Conservation (phyloP, 1,284 basidiomycete species). For the Xanthoconium separans region DNA sequence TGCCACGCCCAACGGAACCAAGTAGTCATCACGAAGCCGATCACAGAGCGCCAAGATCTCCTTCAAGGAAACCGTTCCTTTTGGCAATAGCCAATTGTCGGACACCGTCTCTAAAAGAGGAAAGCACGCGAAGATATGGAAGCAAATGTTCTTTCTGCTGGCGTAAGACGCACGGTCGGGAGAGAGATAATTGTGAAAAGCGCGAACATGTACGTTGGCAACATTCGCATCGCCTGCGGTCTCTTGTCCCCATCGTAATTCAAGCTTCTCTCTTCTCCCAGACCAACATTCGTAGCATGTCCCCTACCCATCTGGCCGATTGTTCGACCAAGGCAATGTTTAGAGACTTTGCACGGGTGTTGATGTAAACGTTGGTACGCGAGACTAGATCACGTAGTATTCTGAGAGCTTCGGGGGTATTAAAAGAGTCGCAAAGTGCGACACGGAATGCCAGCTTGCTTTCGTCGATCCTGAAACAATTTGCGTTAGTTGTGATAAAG, state of each 20-base stretch:
- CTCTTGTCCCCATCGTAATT: constrained; percentile 74
- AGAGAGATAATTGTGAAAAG: constrained; percentile 4
- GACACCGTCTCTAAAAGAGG: constrained; percentile 90
- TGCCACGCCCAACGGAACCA: constrained; percentile 92
- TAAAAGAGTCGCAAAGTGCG: constrained; percentile 98
- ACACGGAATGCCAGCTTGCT: constrained; percentile 80
- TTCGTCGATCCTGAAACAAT: constrained; percentile 59
- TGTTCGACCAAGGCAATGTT: constrained; percentile 76
- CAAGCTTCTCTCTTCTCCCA: too few relatives aligned
- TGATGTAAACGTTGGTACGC: constrained; percentile 90
- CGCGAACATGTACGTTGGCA: constrained; percentile 53
- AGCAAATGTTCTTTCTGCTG: constrained; percentile 85
- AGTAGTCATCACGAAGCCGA: constrained; percentile 85
- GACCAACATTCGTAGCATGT: constrained; percentile 93
- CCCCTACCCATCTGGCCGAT: constrained; percentile 82
- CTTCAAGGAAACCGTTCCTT: constrained; percentile 60
- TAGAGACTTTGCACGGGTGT: constrained; percentile 51
- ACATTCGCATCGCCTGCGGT: constrained; percentile 39
- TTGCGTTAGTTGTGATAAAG: constrained; percentile 12
- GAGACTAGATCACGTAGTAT: constrained; percentile 83
- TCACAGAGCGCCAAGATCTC: constrained; percentile 87
- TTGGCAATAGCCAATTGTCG: constrained; percentile 80
- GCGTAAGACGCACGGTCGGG: not conserved
- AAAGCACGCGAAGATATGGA: constrained; percentile 86
- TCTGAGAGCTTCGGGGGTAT: constrained; percentile 85